These are phyloP conservation scores for Colletotrichum phormii DNA, from an alignment of 2,329 filamentous ascomycete genomes.

Conservation along the genomic window DNA sequence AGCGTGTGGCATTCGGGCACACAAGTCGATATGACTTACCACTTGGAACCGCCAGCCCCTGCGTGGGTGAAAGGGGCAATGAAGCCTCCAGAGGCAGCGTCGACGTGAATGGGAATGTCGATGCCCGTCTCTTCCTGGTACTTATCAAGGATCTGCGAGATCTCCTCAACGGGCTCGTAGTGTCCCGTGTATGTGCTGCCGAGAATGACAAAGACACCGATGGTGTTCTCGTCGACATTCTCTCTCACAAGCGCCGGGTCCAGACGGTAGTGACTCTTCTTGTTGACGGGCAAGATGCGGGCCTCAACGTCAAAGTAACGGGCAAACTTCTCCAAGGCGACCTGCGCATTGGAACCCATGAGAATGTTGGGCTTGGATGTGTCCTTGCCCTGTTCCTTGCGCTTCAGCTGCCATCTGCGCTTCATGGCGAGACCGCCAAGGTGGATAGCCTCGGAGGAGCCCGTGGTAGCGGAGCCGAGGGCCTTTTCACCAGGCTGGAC, in stretches of 20 bases:
- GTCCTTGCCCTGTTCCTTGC: slow-evolving; percentile 70
- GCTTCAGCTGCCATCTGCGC: slow-evolving; percentile 76
- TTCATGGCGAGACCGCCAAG: slow-evolving; percentile 80
- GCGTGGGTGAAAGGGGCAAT: slow-evolving; percentile 71
- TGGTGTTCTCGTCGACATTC: slow-evolving; percentile 81
- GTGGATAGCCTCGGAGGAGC: slow-evolving; percentile 78
- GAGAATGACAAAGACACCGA: slow-evolving; percentile 79
- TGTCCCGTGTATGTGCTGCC: slow-evolving; percentile 81
- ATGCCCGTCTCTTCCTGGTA: slow-evolving; percentile 70
- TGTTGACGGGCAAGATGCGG: slow-evolving; percentile 71
- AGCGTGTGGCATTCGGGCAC: too few relatives aligned
- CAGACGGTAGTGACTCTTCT: slow-evolving; percentile 69
- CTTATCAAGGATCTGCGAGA: slow-evolving; percentile 73
- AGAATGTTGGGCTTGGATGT: slow-evolving; percentile 76
- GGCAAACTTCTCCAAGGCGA: slow-evolving; percentile 79
- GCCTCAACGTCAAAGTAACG: slow-evolving; percentile 81
- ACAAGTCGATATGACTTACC: slow-evolving; percentile 55
- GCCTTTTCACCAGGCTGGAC: slow-evolving; percentile 71
- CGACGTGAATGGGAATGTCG: slow-evolving; percentile 76
- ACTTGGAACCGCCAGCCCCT: slow-evolving; percentile 66
- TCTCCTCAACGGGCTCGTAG: slow-evolving; percentile 77
- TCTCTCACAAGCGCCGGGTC: slow-evolving; percentile 73
- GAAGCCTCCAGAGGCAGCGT: slow-evolving; percentile 71
- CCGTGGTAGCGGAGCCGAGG: slow-evolving; percentile 77
- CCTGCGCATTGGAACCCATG: slow-evolving; percentile 80